Evolutionary conservation across 2,329 filamentous ascomycete species (phyloP), one percentile per base, ranked within the genome.

Genomic region (Penicillium freii): DNA sequence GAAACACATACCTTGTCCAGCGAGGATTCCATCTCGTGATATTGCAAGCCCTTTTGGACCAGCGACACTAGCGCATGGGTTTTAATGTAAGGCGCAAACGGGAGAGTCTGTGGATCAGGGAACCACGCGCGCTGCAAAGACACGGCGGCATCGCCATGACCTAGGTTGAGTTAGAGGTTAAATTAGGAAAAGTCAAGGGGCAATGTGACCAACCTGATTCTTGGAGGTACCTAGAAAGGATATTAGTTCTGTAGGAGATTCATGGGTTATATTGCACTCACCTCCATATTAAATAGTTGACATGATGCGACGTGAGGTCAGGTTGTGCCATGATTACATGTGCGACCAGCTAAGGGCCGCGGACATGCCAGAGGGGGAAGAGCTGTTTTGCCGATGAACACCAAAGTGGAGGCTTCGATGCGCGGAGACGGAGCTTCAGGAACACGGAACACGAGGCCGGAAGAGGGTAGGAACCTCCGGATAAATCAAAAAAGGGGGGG

Each of bases 251-350:
- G 63, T 54, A 65, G 58, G 44, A 54, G 45, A 42, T 29, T 27
- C 27, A 40, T 57, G 40, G 29, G 45, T 27, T 49, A 46, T 19
- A 49, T 43, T 33, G 53, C 25, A 74, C 79, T 56, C 81, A 87
- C 80, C 85, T 84, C 81, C 85, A 86, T 73, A 88, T 85, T 69
- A 88, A 77, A 75, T 87, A 87, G 76, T 88, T 88, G 71, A 88
- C 81, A 72, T 87, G 84, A 77, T 87, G 78, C 68, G 74, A 77
- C 61, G 75, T 77, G 55, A 77, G 73, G 67, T 75, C 72, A 57
- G 72, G 69, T 63, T 71, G 69, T 68, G 71, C 70, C 75, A 78
- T 77, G 71, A 72, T 75, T 73, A 75, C 73, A 76, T 76, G 69
- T 72, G 72, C 71, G 69, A 72, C 65, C 67, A 62, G 54, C 62